Percentiles rank a stretch among this genome's conserved stretches.
These are phyloP conservation scores for Neopestalotiopsis clavispora DNA, from an alignment of 2,329 filamentous ascomycete genomes.

Conservation along the genomic window DNA sequence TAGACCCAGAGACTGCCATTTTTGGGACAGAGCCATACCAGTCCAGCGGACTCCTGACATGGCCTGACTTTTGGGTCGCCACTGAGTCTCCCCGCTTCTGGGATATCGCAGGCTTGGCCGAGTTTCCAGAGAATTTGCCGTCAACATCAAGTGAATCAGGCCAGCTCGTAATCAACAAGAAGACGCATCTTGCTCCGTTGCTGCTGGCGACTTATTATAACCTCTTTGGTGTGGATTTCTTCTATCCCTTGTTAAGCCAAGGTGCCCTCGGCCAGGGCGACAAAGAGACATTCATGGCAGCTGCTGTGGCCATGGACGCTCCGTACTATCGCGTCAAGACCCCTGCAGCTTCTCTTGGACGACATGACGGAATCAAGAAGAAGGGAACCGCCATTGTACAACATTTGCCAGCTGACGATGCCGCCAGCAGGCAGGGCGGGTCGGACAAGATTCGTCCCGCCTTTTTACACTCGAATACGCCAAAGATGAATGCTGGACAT, in stretches of 20 bases:
- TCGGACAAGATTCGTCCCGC: slow-evolving; percentile 21
- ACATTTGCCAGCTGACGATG: slow-evolving; percentile 17
- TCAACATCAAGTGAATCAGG: slow-evolving; percentile 45
- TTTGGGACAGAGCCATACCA: slow-evolving; percentile 47
- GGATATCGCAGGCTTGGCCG: slow-evolving; percentile 37
- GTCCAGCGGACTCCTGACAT: slow-evolving; percentile 45
- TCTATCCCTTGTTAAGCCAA: slow-evolving; percentile 50
- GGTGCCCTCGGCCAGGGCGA: slow-evolving; percentile 53
- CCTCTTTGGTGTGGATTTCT: slow-evolving; percentile 47
- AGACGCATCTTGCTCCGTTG: slow-evolving; percentile 43
- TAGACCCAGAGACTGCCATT: slow-evolving; percentile 39
- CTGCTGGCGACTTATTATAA: slow-evolving; percentile 56
- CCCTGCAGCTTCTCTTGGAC: not conserved
- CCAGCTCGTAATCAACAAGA: slow-evolving; percentile 49
- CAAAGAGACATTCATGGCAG: slow-evolving; percentile 54
- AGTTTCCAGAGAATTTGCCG: slow-evolving; percentile 38
- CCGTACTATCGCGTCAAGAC: slow-evolving; percentile 45
- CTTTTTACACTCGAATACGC: slow-evolving; percentile 33
- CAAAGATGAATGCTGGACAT: slow-evolving; percentile 35
- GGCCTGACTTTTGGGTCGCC: slow-evolving; percentile 52
- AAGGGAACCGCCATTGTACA: slow-evolving; percentile 18
- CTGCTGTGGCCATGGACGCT: slow-evolving; percentile 43
- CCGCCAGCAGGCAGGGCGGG: not conserved
- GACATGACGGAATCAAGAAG: slow-evolving; percentile 23
- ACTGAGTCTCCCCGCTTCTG: slow-evolving; percentile 43